phyloP scores from a whole-genome alignment of 768 basidiomycete genomes.

The Panaeolus cyanescens region DNA sequence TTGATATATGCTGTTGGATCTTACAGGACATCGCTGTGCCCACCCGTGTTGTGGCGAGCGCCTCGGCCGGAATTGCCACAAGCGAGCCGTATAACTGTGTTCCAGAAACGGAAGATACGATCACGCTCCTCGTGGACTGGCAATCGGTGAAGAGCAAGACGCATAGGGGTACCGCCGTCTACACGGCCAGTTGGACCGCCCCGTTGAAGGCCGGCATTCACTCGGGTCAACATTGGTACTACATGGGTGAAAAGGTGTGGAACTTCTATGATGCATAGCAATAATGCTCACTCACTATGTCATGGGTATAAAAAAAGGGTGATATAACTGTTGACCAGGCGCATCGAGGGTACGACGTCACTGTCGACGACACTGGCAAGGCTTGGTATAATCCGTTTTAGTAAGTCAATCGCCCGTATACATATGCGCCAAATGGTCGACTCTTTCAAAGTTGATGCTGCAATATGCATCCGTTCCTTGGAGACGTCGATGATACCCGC shows the following conservation, averaged over 20 bases:
- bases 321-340: constrained; percentile 94
- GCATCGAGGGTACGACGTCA: constrained; percentile 90
- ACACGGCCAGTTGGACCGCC: constrained; percentile 95
- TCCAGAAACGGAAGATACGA: constrained; percentile 89
- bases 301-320: constrained; percentile 50
- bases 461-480: neutral
- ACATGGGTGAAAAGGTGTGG: constrained; percentile 86
- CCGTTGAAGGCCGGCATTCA: constrained; percentile 89
- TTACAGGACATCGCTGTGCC: constrained; percentile 74
- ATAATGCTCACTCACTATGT: neutral
- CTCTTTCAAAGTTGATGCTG: neutral
- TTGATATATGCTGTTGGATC: constrained; percentile 88
- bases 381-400: constrained; percentile 90
- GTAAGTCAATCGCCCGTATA: constrained; percentile 44
- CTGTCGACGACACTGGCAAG: constrained; percentile 83
- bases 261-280: neutral
- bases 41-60: constrained; percentile 88
- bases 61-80: constrained; percentile 89
- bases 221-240: constrained; percentile 91
- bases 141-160: constrained; percentile 72
- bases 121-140: constrained; percentile 95
- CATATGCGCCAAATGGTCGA: neutral
- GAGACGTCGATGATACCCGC: constrained; percentile 1
- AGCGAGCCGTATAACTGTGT: constrained; percentile 87
- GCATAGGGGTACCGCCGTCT: constrained; percentile 86